These are phyloP conservation scores for Rhododendron kiyosumense DNA, from an alignment of 148 eudicot genomes.

Conservation along the genomic window DNA sequence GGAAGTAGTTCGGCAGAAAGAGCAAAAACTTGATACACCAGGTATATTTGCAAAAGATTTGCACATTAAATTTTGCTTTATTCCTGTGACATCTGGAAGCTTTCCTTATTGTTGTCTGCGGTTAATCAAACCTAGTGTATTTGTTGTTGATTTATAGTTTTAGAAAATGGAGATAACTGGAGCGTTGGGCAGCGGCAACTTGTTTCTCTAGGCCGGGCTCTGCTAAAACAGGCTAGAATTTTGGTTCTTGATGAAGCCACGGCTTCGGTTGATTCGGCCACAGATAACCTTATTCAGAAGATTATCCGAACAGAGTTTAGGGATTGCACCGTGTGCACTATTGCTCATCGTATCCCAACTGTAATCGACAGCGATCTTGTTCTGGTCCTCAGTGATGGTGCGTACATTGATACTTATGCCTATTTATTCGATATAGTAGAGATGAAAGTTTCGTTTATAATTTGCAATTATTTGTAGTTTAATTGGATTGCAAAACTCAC, in stretches of 20 bases:
- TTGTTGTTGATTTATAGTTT: conserved; percentile 37
- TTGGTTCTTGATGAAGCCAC: conserved; percentile 99
- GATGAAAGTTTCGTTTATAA: neutral
- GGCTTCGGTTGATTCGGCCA: conserved; percentile 94
- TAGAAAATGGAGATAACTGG: conserved; percentile 97
- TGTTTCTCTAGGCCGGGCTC: conserved; percentile 88
- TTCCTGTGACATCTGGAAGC: neutral
- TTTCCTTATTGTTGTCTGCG: neutral
- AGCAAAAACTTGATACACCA: conserved; percentile 80
- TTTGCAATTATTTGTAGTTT: neutral
- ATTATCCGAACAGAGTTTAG: conserved; percentile 78
- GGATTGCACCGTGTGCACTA: conserved; percentile 83
- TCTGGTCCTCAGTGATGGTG: conserved; percentile 41
- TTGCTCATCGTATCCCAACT: conserved; percentile 95
- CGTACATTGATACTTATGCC: neutral
- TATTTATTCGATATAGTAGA: neutral
- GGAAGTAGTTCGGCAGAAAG: conserved; percentile 67
- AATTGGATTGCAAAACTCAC: neutral
- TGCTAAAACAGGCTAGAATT: conserved; percentile 86
- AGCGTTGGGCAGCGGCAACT: conserved; percentile 97
- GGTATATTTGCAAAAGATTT: conserved; percentile 35
- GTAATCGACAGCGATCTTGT: conserved; percentile 93
- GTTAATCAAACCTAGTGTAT: neutral
- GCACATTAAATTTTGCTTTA: conserved; percentile 5
- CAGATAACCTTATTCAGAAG: conserved; percentile 91